Evolutionary conservation across 805 yeast genomes (phyloP), one percentile per base, ranked within the genome.

Genomic region (Starmerella sp.): DNA sequence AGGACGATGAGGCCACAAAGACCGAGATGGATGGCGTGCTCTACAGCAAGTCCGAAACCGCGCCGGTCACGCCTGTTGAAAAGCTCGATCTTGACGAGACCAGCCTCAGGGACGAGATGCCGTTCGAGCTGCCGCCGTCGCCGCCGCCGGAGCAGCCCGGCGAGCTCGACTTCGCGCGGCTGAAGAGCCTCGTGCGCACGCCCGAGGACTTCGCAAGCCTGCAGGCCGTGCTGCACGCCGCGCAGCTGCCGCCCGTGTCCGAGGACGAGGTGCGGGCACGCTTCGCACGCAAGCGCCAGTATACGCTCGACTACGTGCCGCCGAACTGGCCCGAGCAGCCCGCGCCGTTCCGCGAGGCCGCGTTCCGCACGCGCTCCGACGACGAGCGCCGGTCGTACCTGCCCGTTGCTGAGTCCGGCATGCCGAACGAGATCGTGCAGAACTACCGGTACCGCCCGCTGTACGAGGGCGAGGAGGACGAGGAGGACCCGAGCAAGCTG

Each of bases 401-500:
- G 22, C 55, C 46, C 4, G 36, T 36, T 15, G 32, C 34, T 17
- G 54, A 52, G 2, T 37, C 50, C 2, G 57, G 54, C 14, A 34
- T 37, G 13, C 55, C 57, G 9, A 47, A 37, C 29, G 60, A 57
- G 37, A 47, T 57, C 11, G 60, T 57, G 10, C 55, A 57, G 37
- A 52, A 46, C 38, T 52, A 57, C 43, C n/a, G 30, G 37, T 44
- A 48, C 35, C 41, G 47, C 38, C 57, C 55, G 17, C 51, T 56
- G 4, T 54, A 48, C 43, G 53, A 54, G 36, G 54, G 45, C 8
- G 38, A 28, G 11, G 54, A 49, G 32, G 54, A 34, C 96, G 65
- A 84, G 83, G 53, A 88, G 85, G 66, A 79, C 96, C 22, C 48
- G 3, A 45, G 30, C n/a, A 45, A 45, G 31, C 65, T 95, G 93